A percentile compares a stretch with the other conserved stretches of the same genome.
Conservation (phyloP, 2,329 filamentous ascomycete genomes). For the Verticillium klebahnii region DNA sequence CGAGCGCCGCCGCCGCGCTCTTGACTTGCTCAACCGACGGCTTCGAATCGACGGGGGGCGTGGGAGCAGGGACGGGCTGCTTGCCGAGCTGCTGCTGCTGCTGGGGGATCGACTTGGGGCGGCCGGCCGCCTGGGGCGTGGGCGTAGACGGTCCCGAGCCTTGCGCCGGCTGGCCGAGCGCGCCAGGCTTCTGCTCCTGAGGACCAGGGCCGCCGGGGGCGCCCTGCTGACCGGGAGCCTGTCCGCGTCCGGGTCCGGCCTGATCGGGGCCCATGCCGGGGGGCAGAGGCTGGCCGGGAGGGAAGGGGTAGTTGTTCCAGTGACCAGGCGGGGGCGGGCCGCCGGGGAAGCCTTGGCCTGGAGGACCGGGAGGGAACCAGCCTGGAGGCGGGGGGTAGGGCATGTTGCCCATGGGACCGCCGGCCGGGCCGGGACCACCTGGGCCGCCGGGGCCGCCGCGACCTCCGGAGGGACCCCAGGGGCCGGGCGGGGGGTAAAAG, state of each 20-base stretch:
- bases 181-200: conserved; percentile 41
- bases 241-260: neutral
- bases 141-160: conserved; percentile 43
- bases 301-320: conserved; percentile 56
- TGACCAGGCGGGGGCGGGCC: conserved; percentile 56
- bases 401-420: conserved; percentile 63
- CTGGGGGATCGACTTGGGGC: conserved; percentile 8
- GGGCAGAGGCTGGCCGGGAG: conserved; percentile 52
- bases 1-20: conserved; percentile 48
- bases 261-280: conserved; percentile 31
- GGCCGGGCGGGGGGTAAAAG: conserved; percentile 47
- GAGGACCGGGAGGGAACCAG: conserved; percentile 69
- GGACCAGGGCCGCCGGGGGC: conserved; percentile 15
- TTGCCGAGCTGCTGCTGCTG: conserved; percentile 1
- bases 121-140: conserved; percentile 21
- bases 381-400: conserved; percentile 73
- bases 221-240: conserved; percentile 19
- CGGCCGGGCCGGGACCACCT: conserved; percentile 45
- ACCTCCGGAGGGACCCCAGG: conserved; percentile 52
- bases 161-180: conserved; percentile 46
- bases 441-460: conserved; percentile 9
- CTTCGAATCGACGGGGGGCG: conserved; percentile 65
- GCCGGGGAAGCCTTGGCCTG: conserved; percentile 70
- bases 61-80: conserved; percentile 44
- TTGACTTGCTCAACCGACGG: conserved; percentile 51